A percentile compares a stretch with the other conserved stretches of the same genome.
Conservation (phyloP, 768 basidiomycete genomes). For the Lactifluus volemus region DNA sequence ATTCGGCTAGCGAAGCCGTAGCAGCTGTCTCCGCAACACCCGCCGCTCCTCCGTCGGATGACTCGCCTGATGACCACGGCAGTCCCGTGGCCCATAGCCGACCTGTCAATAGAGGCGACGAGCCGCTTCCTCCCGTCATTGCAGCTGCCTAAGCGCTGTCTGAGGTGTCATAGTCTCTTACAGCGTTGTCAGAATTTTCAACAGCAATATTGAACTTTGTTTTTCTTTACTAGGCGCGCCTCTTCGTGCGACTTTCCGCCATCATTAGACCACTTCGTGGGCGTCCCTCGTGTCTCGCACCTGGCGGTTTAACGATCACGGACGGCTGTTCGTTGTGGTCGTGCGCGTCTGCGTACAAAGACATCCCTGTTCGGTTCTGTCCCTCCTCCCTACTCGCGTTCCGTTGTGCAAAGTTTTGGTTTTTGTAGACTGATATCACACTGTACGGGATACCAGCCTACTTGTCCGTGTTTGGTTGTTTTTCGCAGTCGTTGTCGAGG, state of each 20-base stretch:
- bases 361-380: not conserved
- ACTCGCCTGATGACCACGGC: slow-evolving; percentile 10
- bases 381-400: not conserved
- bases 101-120: not conserved
- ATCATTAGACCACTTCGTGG: slow-evolving; percentile 16
- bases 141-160: slow-evolving; percentile 13
- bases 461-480: too few species aligned
- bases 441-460: too few species aligned
- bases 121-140: slow-evolving; percentile 18
- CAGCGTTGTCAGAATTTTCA: not conserved
- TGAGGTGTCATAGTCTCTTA: not conserved
- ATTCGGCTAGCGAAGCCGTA: not conserved
- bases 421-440: too few species aligned
- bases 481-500: too few species aligned
- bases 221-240: not conserved
- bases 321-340: slow-evolving; percentile 4
- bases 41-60: not conserved
- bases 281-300: slow-evolving; percentile 6
- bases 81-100: slow-evolving; percentile 9
- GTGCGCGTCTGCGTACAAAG: not conserved
- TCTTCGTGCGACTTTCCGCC: not conserved
- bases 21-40: not conserved
- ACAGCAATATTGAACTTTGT: not conserved
- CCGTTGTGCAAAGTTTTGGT: too few species aligned
- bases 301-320: slow-evolving; percentile 14